Evolutionary conservation across 768 basidiomycete genomes (phyloP).

Genomic region (Amanita muscaria): DNA sequence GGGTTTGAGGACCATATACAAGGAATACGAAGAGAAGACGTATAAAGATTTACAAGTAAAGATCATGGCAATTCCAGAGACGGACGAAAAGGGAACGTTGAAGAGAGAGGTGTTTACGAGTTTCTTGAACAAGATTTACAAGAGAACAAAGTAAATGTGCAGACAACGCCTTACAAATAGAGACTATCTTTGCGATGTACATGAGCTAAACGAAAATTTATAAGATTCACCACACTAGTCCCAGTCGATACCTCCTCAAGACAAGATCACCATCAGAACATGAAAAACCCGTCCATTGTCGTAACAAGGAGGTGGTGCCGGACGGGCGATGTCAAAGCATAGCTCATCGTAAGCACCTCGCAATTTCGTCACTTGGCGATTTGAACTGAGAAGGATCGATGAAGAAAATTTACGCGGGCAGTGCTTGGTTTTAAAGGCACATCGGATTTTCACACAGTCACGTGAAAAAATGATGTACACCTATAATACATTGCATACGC

Average conservation of each 20-base stretch:
- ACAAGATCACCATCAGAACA: constrained; percentile 5
- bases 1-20: constrained; percentile 59
- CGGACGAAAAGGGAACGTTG: constrained; percentile 32
- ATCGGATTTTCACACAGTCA: neutral
- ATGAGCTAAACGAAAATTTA: too few relatives aligned
- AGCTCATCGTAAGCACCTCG: constrained; percentile 2
- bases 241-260: too few relatives aligned
- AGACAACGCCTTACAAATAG: too few relatives aligned
- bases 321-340: constrained; percentile 5
- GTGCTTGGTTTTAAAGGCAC: neutral
- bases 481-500: too few relatives aligned
- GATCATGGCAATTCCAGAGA: constrained; percentile 70
- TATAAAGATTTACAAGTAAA: constrained; percentile 57
- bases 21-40: constrained; percentile 67
- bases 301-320: constrained; percentile 9
- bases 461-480: too few relatives aligned
- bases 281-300: constrained; percentile 4
- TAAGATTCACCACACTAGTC: too few relatives aligned
- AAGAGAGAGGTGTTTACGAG: constrained; percentile 67
- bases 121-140: constrained; percentile 84
- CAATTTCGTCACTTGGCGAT: constrained; percentile 8
- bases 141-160: constrained; percentile 18
- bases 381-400: constrained; percentile 8
- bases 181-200: too few relatives aligned
- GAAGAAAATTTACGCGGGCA: neutral